A percentile compares a stretch with the other conserved stretches of the same genome.
phyloP scores from a whole-genome alignment of 1,139 yeast genomes.

The Protomyces arabidopsidicola region DNA sequence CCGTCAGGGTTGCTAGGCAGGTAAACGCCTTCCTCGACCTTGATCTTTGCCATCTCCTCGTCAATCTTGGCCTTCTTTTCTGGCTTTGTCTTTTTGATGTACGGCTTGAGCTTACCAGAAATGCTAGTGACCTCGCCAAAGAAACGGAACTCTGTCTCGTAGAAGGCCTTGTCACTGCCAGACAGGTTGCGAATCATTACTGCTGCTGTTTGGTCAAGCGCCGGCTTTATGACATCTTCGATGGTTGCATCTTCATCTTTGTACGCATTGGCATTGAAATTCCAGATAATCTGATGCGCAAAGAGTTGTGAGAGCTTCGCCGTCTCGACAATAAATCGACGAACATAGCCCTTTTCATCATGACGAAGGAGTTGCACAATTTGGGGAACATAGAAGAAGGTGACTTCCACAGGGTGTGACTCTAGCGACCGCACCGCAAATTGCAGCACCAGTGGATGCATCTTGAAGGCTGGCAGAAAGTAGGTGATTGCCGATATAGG shows the following conservation, averaged over 20 bases:
- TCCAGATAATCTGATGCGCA: constrained; percentile 98
- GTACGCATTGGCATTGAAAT: constrained; percentile 87
- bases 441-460: constrained; percentile 67
- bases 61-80: constrained; percentile 95
- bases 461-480: constrained; percentile 70
- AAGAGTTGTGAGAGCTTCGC: constrained; percentile 86
- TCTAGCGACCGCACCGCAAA: constrained; percentile 88
- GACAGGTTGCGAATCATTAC: constrained; percentile 62
- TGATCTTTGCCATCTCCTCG: constrained; percentile 83
- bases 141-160: constrained; percentile 78
- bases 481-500: constrained; percentile 84
- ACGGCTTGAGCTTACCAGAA: constrained; percentile 91
- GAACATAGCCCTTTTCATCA: constrained; percentile 79
- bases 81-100: constrained; percentile 85
- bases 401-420: constrained; percentile 76
- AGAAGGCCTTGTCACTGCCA: constrained; percentile 58
- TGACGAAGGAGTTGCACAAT: constrained; percentile 87
- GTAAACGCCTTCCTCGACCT: constrained; percentile 78
- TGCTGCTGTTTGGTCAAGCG: constrained; percentile 67
- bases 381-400: constrained; percentile 96
- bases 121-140: constrained; percentile 88
- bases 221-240: constrained; percentile 82
- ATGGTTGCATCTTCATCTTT: constrained; percentile 75
- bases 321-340: constrained; percentile 82
- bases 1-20: constrained; percentile 97